These are phyloP conservation scores for Trichoderma oligosporum DNA, from an alignment of 2,329 filamentous ascomycete species.

Conservation along the genomic window DNA sequence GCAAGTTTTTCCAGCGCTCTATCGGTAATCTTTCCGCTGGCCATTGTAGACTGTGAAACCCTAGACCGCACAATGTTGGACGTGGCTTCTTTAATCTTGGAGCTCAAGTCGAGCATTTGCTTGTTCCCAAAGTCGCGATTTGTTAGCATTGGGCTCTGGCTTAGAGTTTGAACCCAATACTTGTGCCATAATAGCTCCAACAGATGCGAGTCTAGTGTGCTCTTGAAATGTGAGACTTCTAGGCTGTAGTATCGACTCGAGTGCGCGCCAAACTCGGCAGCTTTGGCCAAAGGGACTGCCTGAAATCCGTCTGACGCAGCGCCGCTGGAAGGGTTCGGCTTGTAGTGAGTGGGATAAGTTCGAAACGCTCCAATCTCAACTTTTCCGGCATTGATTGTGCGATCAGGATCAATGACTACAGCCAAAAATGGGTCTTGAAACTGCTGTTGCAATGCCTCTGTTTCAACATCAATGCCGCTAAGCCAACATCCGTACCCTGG, in stretches of 20 bases:
- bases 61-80: slow-evolving; percentile 28
- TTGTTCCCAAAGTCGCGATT: slow-evolving; percentile 92
- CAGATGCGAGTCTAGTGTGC: slow-evolving; percentile 79
- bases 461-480: slow-evolving; percentile 89
- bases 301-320: slow-evolving; percentile 56
- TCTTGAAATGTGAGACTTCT: slow-evolving; percentile 92
- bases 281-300: slow-evolving; percentile 86
- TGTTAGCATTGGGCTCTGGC: slow-evolving; percentile 82
- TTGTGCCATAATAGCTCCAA: slow-evolving; percentile 95
- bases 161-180: slow-evolving; percentile 96
- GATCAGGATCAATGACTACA: slow-evolving; percentile 93
- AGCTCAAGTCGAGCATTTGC: slow-evolving; percentile 82
- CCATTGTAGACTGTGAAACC: slow-evolving; percentile 28
- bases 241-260: slow-evolving; percentile 86
- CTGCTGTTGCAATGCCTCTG: slow-evolving; percentile 78
- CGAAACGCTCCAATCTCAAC: slow-evolving; percentile 97
- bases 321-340: slow-evolving; percentile 36
- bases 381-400: slow-evolving; percentile 89
- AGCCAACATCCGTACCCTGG: slow-evolving; percentile 98
- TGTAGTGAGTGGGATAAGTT: slow-evolving; percentile 77
- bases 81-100: slow-evolving; percentile 70
- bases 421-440: slow-evolving; percentile 90
- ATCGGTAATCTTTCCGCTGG: slow-evolving; percentile 33
- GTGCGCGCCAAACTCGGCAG: slow-evolving; percentile 93
- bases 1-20: slow-evolving; percentile 56